Evolutionary conservation across 441 rosid species (phyloP).

Genomic region (Biscutella auriculata): DNA sequence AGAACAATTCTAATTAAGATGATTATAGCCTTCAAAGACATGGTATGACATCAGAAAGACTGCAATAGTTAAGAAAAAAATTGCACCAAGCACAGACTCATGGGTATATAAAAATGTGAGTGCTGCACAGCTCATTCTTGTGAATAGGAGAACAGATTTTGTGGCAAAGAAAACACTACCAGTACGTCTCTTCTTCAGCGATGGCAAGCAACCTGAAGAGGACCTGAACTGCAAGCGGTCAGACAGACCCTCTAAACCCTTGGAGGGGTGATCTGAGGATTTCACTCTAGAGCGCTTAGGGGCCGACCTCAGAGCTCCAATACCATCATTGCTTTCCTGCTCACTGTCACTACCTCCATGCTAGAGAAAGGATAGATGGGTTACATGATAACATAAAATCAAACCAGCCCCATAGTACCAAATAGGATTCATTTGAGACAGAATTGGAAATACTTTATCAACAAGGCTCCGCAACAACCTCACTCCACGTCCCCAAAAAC

Average conservation of each 20-base stretch:
- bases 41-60: conserved; percentile 5
- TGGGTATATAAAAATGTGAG: conserved; percentile 4
- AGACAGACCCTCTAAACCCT: conserved; percentile 31
- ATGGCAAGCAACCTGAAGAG: conserved; percentile 35
- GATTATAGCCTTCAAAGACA: background rate
- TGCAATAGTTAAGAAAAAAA: background rate
- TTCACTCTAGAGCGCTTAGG: conserved; percentile 34
- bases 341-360: conserved; percentile 52
- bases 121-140: background rate
- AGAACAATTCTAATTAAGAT: background rate
- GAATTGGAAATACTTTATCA: background rate
- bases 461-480: background rate
- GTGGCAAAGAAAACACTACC: conserved; percentile 26
- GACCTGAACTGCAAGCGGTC: conserved; percentile 50
- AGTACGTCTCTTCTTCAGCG: conserved; percentile 42
- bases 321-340: conserved; percentile 36
- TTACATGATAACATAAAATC: conserved; percentile 3
- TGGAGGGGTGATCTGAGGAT: conserved; percentile 27
- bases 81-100: conserved; percentile 9
- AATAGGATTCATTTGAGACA: background rate
- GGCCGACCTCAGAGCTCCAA: conserved; percentile 25
- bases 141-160: conserved; percentile 5
- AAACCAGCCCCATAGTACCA: conserved; percentile 6
- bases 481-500: background rate
- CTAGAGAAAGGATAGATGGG: conserved; percentile 12